These are phyloP conservation scores for Podila epigama DNA, from an alignment of 192 early-diverging fungal species.

Conservation along the genomic window DNA sequence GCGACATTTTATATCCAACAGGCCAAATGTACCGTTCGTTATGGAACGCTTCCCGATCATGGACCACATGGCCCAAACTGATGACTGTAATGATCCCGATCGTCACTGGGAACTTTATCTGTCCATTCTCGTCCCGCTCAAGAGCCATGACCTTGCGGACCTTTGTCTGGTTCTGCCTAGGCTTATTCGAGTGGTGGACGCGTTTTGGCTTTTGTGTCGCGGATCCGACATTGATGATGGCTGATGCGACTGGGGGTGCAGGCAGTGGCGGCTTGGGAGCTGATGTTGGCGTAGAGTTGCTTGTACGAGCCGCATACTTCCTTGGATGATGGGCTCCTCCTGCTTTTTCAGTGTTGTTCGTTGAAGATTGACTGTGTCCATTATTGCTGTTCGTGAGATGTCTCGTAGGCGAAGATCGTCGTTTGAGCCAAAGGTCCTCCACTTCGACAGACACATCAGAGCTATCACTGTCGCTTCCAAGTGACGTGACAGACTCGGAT, in stretches of 20 bases:
- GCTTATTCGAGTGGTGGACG: constrained; percentile 37
- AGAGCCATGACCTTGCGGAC: constrained; percentile 28
- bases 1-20: constrained; percentile 74
- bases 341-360: neutral
- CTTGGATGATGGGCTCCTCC: constrained; percentile 3
- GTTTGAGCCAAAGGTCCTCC: constrained; percentile 1
- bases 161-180: constrained; percentile 9
- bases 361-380: neutral
- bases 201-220: constrained; percentile 41
- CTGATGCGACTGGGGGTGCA: constrained; percentile 18
- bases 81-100: constrained; percentile 82
- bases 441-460: constrained; percentile 23
- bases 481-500: constrained; percentile 10
- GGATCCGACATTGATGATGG: constrained; percentile 38
- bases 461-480: constrained; percentile 24
- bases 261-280: constrained; percentile 2
- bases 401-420: neutral
- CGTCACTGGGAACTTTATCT: constrained; percentile 77
- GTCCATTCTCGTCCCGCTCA: constrained; percentile 68
- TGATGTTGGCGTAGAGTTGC: neutral
- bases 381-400: neutral
- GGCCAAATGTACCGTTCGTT: constrained; percentile 94
- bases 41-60: constrained; percentile 81
- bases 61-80: constrained; percentile 74
- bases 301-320: constrained; percentile 1